Evolutionary conservation across 305 asterid genomes (phyloP).

Genomic region (Fraxinus sp.): DNA sequence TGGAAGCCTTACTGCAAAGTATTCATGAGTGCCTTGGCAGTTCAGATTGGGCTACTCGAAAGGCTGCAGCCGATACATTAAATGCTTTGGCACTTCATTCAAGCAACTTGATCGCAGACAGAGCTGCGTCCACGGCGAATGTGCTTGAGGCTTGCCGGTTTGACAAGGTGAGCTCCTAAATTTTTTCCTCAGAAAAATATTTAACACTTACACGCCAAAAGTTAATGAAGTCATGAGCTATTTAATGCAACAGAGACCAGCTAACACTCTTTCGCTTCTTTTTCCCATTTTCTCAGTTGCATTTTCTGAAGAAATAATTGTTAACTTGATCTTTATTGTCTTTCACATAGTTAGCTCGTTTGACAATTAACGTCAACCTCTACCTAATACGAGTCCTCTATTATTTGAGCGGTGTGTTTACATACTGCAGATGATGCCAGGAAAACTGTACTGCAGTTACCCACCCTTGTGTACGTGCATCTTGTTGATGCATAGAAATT

Average conservation of each 20-base stretch:
- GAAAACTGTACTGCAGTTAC: not conserved
- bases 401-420: not conserved
- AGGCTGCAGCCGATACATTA: conserved; percentile 95
- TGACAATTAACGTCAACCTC: not conserved
- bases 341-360: not conserved
- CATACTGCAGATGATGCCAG: not conserved
- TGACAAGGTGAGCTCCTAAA: conserved; percentile 66
- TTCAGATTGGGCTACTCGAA: conserved; percentile 94
- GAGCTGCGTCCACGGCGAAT: conserved; percentile 66
- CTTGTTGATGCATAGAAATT: not conserved
- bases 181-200: conserved; percentile 2
- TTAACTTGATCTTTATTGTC: not conserved
- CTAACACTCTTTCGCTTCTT: not conserved
- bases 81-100: conserved; percentile 58
- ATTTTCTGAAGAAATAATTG: conserved; percentile 6
- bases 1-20: conserved; percentile 75
- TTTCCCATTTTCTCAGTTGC: conserved; percentile 10
- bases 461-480: not conserved
- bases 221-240: not conserved
- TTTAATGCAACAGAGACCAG: conserved; percentile 11
- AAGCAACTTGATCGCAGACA: conserved; percentile 57
- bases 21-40: conserved; percentile 79
- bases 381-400: not conserved
- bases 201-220: not conserved
- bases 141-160: conserved; percentile 88